Evolutionary conservation across 495 filamentous ascomycete species (phyloP), one percentile per base, ranked within the genome.

Genomic region (Cercophora newfieldiana): DNA sequence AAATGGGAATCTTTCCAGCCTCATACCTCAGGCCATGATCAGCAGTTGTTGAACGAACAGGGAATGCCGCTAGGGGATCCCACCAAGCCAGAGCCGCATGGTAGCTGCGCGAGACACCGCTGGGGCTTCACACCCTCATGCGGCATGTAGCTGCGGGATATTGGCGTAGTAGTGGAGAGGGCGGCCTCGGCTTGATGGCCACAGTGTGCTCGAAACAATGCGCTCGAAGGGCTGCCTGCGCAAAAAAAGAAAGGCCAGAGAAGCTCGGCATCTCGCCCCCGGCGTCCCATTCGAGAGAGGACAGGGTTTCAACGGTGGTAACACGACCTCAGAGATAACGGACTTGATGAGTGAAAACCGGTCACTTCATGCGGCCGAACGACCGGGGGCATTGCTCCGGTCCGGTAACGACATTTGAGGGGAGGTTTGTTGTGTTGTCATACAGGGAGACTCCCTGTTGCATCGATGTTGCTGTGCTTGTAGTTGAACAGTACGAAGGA

Each of bases 71-170:
- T 53, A 53, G 50, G 50, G n/a, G 14, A 24, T 53, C 50, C 50
- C 50, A 53, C 21, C 50, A 7, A 26, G n/a, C 50, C 24, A 14
- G 50, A 53, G 50, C 50, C 50, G 50, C 50, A 53, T 53, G 50
- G 25, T 7, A 7, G 7, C 50, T 19, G 25, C 22, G 50, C 8
- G 50, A 53, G 50, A 14, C 21, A 53, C 50, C 50, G 18, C 50
- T n/a, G 19, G n/a, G 50, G 22, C 50, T 53, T 5, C 21, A 24
- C 19, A 22, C 21, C 50, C 24, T 26, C 21, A 53, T 3, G 50
- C 50, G 50, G 50, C 21, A 53, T 22, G 50, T 44, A 53, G 50
- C 24, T 53, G 50, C 50, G 50, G 50, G 19, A 53, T 53, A 53
- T 53, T 53, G 25, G 50, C 50, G 22, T 2, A 44, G 37, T 14